Percentiles rank a stretch among this genome's conserved stretches.
Evolutionary conservation across 1,284 basidiomycete species (phyloP).

Genomic region (Polyporus tsugae): DNA sequence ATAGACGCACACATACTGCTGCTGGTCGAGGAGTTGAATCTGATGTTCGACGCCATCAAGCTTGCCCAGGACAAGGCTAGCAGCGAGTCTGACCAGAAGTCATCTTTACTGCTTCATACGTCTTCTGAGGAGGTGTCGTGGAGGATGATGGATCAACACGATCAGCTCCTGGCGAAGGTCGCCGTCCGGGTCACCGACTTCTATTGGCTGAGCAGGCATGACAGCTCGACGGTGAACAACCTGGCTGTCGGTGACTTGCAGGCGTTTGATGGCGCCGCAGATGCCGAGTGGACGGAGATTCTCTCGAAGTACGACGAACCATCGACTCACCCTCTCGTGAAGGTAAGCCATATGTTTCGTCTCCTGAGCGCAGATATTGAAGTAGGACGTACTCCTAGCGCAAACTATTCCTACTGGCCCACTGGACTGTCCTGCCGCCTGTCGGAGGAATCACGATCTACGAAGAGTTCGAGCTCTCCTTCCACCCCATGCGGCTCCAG

Average conservation of each 20-base stretch:
- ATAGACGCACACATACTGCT: conserved; percentile 81
- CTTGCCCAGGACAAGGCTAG: conserved; percentile 81
- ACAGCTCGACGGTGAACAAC: conserved; percentile 88
- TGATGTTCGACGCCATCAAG: conserved; percentile 91
- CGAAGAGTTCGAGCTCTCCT: conserved; percentile 81
- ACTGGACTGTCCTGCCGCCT: conserved; percentile 86
- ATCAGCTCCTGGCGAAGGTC: conserved; percentile 86
- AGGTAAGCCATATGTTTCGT: conserved; percentile 52
- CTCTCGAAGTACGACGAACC: conserved; percentile 79
- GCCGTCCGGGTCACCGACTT: conserved; percentile 84
- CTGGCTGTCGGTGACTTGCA: conserved; percentile 82
- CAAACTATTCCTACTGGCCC: conserved; percentile 72
- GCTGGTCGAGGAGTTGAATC: conserved; percentile 83
- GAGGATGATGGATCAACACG: conserved; percentile 87
- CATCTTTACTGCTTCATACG: conserved; percentile 84
- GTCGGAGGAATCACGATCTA: conserved; percentile 96
- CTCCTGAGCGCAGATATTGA: conserved; percentile 4
- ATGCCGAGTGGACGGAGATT: conserved; percentile 91
- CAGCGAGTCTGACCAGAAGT: conserved; percentile 78
- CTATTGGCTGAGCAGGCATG: conserved; percentile 88
- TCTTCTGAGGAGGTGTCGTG: conserved; percentile 92
- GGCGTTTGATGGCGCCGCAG: conserved; percentile 88
- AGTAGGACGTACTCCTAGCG: conserved; percentile 48
- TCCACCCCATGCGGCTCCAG: conserved; percentile 91
- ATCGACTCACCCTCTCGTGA: conserved; percentile 69